phyloP scores from a whole-genome alignment of 108 stramenopile genomes.

The Epithemia pelagica region DNA sequence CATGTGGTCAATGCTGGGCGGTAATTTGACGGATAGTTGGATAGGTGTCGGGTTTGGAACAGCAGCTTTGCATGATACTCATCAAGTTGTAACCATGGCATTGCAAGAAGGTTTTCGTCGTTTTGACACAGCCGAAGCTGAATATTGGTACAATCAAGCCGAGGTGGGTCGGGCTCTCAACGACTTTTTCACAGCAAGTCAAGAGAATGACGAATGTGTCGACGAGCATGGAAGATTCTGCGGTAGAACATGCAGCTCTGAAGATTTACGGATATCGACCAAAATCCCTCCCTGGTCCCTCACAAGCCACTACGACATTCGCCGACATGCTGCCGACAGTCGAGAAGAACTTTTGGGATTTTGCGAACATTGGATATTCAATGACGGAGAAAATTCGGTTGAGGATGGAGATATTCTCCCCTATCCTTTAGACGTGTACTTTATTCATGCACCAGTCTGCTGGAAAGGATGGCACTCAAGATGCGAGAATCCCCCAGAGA shows the following conservation, averaged over 20 bases:
- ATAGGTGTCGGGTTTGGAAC: slow-evolving; percentile 37
- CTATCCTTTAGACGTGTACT: slow-evolving; percentile 39
- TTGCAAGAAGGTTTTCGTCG: slow-evolving; percentile 39
- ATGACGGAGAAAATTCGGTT: neutral
- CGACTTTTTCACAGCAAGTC: slow-evolving; percentile 12
- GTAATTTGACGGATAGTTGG: neutral
- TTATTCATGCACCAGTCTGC: slow-evolving; percentile 40
- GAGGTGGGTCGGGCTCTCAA: slow-evolving; percentile 23
- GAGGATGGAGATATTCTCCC: slow-evolving; percentile 2
- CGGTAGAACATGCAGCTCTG: slow-evolving; percentile 2
- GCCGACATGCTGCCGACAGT: slow-evolving; percentile 24
- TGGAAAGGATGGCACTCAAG: slow-evolving; percentile 50
- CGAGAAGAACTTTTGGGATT: slow-evolving; percentile 36
- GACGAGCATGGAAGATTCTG: slow-evolving; percentile 9
- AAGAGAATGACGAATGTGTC: neutral
- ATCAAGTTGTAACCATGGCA: slow-evolving; percentile 27
- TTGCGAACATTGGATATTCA: slow-evolving; percentile 14
- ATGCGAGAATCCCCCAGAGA: slow-evolving; percentile 25
- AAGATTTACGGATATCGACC: slow-evolving; percentile 31
- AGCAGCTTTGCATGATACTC: slow-evolving; percentile 27
- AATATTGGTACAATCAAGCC: slow-evolving; percentile 34
- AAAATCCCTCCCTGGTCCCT: slow-evolving; percentile 52
- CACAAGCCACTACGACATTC: slow-evolving; percentile 32
- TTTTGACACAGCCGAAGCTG: slow-evolving; percentile 51
- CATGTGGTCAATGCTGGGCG: too few species aligned